phyloP scores from a whole-genome alignment of 1,284 basidiomycete genomes.

The Cryptococcus sp. region DNA sequence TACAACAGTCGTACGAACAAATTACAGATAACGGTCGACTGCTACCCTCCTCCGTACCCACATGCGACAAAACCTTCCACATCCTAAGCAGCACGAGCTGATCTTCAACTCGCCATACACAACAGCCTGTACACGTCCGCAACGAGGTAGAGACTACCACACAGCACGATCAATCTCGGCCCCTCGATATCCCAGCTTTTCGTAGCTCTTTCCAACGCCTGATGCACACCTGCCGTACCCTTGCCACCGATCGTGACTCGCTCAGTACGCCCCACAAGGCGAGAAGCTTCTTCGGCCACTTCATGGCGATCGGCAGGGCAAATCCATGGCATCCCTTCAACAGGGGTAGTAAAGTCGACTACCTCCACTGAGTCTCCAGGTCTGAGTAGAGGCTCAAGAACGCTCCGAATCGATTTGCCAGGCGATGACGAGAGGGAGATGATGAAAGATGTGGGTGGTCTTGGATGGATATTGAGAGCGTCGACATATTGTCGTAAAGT shows the following conservation, averaged over 20 bases:
- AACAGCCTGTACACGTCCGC: constrained; percentile 78
- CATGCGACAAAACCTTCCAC: no score
- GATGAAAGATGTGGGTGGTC: constrained; percentile 59
- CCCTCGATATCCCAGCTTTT: constrained; percentile 43
- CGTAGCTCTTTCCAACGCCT: constrained; percentile 28
- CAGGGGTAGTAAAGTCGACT: constrained; percentile 65
- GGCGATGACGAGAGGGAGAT: constrained; percentile 77
- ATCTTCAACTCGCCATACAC: not conserved
- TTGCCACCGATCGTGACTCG: constrained; percentile 10
- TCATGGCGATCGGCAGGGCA: constrained; percentile 60
- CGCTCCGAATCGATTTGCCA: constrained; percentile 71
- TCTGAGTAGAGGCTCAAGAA: constrained; percentile 65
- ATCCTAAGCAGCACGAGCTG: not conserved
- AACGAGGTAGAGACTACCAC: constrained; percentile 88
- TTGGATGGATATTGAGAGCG: constrained; percentile 47
- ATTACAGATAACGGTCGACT: no score
- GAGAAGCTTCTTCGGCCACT: constrained; percentile 55
- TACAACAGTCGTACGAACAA: no score
- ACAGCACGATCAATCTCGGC: constrained; percentile 63
- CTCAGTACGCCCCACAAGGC: constrained; percentile 27
- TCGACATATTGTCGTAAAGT: constrained; percentile 73
- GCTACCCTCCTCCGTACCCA: no score
- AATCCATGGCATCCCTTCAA: constrained; percentile 92
- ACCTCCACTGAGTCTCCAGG: constrained; percentile 58
- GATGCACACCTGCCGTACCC: constrained; percentile 25